These are phyloP conservation scores for Eimeria tenella DNA, from an alignment of 169 alveolate genomes.

Conservation along the genomic window DNA sequence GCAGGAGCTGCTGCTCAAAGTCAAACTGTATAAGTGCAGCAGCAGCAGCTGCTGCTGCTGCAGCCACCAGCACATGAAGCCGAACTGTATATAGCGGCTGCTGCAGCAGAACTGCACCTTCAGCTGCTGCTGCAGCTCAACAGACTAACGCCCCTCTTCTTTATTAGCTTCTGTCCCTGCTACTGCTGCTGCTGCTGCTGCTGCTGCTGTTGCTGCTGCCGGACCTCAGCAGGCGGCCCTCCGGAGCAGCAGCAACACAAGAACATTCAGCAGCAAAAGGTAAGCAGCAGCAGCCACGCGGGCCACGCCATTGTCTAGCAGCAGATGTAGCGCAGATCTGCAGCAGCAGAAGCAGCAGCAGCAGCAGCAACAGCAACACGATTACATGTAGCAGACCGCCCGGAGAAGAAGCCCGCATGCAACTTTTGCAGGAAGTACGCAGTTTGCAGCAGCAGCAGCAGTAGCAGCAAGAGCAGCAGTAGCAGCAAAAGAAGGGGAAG, in stretches of 20 bases:
- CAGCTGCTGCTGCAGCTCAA: too few species aligned
- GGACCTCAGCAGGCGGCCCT: constrained; percentile 31
- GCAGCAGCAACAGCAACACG: neutral
- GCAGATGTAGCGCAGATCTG: constrained; percentile 33
- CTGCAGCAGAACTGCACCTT: too few species aligned
- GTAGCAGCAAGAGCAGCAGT: constrained; percentile 31
- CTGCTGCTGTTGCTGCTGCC: constrained; percentile 44
- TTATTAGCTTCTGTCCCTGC: neutral
- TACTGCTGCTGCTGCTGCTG: constrained; percentile 54
- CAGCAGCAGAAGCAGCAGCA: constrained; percentile 40
- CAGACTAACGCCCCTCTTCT: too few species aligned
- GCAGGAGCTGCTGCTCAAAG: constrained; percentile 1
- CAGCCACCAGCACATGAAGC: neutral
- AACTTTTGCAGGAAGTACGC: neutral
- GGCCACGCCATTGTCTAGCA: constrained; percentile 16
- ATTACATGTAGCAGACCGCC: too few species aligned
- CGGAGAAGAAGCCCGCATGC: too few species aligned
- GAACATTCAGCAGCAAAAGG: constrained; percentile 1
- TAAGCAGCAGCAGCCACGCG: constrained; percentile 1
- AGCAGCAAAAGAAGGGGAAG: neutral
- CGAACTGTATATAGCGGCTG: neutral
- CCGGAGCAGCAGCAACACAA: constrained; percentile 42
- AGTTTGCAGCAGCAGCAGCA: neutral
- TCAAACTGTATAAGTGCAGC: neutral
- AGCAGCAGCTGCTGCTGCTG: neutral